Conservation (phyloP, 2,329 filamentous ascomycete species). For the Xylaria sp. region DNA sequence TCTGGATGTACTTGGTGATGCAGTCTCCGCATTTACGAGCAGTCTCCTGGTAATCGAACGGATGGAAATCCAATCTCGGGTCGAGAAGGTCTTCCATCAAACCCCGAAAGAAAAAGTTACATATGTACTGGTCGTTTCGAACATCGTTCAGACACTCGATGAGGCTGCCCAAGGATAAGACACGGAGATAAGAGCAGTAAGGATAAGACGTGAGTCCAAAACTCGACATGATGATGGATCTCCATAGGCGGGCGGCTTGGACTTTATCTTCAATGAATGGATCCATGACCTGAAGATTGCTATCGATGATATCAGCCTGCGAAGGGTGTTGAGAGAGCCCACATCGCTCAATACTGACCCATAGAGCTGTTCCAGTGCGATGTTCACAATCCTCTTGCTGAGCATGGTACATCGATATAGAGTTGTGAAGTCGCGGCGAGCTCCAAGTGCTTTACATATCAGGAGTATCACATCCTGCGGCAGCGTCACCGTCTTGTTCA, state of each 20-base stretch:
- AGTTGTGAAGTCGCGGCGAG: slow-evolving; percentile 51
- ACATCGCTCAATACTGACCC: slow-evolving; percentile 40
- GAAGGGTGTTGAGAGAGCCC: neutral
- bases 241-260: slow-evolving; percentile 62
- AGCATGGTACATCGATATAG: slow-evolving; percentile 55
- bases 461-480: slow-evolving; percentile 57
- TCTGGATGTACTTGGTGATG: slow-evolving; percentile 47
- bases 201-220: slow-evolving; percentile 58
- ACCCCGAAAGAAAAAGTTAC: slow-evolving; percentile 37
- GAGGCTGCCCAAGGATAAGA: slow-evolving; percentile 59
- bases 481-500: slow-evolving; percentile 31
- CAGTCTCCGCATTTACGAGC: slow-evolving; percentile 49
- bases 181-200: slow-evolving; percentile 63
- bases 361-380: slow-evolving; percentile 59
- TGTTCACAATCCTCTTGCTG: slow-evolving; percentile 50
- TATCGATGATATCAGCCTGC: slow-evolving; percentile 27
- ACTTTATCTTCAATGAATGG: slow-evolving; percentile 38
- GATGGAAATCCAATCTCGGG: slow-evolving; percentile 16
- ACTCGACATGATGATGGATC: slow-evolving; percentile 61
- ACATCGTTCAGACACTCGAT: slow-evolving; percentile 53
- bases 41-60: slow-evolving; percentile 17
- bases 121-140: slow-evolving; percentile 25
- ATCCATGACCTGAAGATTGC: slow-evolving; percentile 42
- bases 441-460: slow-evolving; percentile 54
- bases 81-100: slow-evolving; percentile 36